Evolutionary conservation across 768 basidiomycete species (phyloP).

Genomic region (Sarcodon sp.): DNA sequence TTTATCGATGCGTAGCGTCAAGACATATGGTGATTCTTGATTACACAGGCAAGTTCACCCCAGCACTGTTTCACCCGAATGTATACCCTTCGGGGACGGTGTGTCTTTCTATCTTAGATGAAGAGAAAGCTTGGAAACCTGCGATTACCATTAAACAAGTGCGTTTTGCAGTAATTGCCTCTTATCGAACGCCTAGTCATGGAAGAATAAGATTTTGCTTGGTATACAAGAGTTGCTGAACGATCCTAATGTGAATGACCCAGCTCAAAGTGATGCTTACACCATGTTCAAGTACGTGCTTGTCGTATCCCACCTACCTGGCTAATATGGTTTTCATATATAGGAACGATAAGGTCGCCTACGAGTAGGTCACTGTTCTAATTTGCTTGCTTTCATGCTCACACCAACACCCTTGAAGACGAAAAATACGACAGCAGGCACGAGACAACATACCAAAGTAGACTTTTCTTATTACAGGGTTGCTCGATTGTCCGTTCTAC

Average conservation of each 20-base stretch:
- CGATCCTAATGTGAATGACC: slow-evolving; percentile 94
- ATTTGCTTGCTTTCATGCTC: not conserved
- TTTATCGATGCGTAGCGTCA: slow-evolving; percentile 1
- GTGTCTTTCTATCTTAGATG: slow-evolving; percentile 93
- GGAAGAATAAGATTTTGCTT: slow-evolving; percentile 59
- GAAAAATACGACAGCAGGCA: slow-evolving; percentile 75
- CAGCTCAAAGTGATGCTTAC: slow-evolving; percentile 97
- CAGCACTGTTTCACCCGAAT: slow-evolving; percentile 94
- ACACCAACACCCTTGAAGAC: slow-evolving; percentile 26
- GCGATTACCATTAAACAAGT: slow-evolving; percentile 99
- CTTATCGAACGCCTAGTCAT: not conserved
- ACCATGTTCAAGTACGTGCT: slow-evolving; percentile 92
- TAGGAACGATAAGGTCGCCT: slow-evolving; percentile 89
- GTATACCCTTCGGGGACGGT: slow-evolving; percentile 99
- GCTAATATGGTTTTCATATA: slow-evolving; percentile 2
- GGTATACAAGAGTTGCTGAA: slow-evolving; percentile 94
- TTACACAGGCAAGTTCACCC: slow-evolving; percentile 85
- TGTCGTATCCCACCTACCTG: not conserved
- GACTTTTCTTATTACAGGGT: not conserved
- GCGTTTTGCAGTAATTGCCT: slow-evolving; percentile 4
- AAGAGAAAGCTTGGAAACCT: slow-evolving; percentile 98
- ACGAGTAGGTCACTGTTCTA: slow-evolving; percentile 52
- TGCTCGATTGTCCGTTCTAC: not conserved
- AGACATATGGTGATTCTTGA: slow-evolving; percentile 4
- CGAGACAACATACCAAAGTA: slow-evolving; percentile 85